Evolutionary conservation across 2,329 filamentous ascomycete species (phyloP).

Genomic region (Cladophialophora carrionii): DNA sequence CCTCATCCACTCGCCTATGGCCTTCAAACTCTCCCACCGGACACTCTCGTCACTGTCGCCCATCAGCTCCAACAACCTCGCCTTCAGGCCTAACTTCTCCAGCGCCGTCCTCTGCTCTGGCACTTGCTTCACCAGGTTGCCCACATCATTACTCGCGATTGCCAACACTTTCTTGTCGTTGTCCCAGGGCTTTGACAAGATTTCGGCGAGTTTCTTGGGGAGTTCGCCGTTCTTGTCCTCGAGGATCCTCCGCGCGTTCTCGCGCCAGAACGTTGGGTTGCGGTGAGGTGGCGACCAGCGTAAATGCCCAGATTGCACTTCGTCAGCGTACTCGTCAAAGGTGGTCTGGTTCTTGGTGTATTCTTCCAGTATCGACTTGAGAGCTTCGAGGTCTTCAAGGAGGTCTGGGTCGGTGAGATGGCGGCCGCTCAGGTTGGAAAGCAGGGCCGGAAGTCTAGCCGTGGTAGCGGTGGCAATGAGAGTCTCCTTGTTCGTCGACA

Average conservation of each 20-base stretch:
- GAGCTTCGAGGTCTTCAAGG: slow-evolving; percentile 52
- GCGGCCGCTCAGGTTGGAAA: slow-evolving; percentile 60
- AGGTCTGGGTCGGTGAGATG: slow-evolving; percentile 56
- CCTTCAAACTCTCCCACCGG: slow-evolving; percentile 87
- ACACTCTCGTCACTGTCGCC: slow-evolving; percentile 84
- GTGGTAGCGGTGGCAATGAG: slow-evolving; percentile 83
- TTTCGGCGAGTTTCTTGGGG: slow-evolving; percentile 79
- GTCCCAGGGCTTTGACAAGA: slow-evolving; percentile 79
- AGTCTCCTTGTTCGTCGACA: slow-evolving; percentile 69
- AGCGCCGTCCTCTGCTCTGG: slow-evolving; percentile 79
- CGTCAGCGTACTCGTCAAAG: slow-evolving; percentile 72
- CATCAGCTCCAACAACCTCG: slow-evolving; percentile 91
- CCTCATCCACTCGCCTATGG: slow-evolving; percentile 76
- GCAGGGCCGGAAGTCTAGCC: slow-evolving; percentile 71
- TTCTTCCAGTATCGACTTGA: slow-evolving; percentile 75
- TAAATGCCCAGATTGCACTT: slow-evolving; percentile 82
- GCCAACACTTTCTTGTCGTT: slow-evolving; percentile 84
- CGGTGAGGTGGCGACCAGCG: slow-evolving; percentile 92
- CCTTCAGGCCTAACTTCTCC: slow-evolving; percentile 83
- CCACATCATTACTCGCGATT: slow-evolving; percentile 90
- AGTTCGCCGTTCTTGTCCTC: slow-evolving; percentile 80
- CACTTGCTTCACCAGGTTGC: slow-evolving; percentile 83
- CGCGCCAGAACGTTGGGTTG: slow-evolving; percentile 84
- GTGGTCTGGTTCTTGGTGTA: slow-evolving; percentile 73
- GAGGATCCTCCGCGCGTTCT: slow-evolving; percentile 84